Percentiles rank a stretch among this genome's conserved stretches.
Conservation (phyloP, 2,329 filamentous ascomycete genomes). For the Periconia macrospinosa region DNA sequence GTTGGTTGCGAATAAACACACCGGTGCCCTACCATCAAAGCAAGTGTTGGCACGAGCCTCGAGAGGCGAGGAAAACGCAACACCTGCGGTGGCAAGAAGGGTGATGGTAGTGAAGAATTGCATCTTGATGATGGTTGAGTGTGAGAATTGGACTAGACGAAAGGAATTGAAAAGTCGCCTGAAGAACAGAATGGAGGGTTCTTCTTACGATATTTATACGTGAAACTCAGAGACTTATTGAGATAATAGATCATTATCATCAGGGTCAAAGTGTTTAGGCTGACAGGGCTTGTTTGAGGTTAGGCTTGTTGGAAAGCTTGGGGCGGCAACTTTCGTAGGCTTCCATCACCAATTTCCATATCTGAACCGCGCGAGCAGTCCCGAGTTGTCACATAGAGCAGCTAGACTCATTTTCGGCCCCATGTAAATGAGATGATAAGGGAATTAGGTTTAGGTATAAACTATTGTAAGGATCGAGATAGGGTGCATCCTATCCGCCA, state of each 20-base stretch:
- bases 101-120: not conserved
- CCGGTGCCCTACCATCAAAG: not conserved
- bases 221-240: not conserved
- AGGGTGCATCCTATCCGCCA: not conserved
- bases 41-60: not conserved
- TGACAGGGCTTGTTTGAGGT: not conserved
- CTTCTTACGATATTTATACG: not conserved
- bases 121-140: not conserved
- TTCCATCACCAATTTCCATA: not conserved
- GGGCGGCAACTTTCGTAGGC: not conserved
- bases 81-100: not conserved
- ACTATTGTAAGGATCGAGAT: not conserved
- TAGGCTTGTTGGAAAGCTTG: not conserved
- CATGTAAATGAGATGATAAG: not conserved
- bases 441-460: not conserved
- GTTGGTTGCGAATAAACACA: slow-evolving; percentile 1
- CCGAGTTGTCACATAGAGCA: not conserved
- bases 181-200: not conserved
- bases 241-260: not conserved
- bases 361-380: not conserved
- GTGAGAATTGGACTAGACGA: not conserved
- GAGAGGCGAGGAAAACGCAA: not conserved
- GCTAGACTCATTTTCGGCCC: not conserved
- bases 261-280: not conserved
- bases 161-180: not conserved